Conservation (phyloP, 2,329 filamentous ascomycete genomes). For the Aspergillus tubingensis region DNA sequence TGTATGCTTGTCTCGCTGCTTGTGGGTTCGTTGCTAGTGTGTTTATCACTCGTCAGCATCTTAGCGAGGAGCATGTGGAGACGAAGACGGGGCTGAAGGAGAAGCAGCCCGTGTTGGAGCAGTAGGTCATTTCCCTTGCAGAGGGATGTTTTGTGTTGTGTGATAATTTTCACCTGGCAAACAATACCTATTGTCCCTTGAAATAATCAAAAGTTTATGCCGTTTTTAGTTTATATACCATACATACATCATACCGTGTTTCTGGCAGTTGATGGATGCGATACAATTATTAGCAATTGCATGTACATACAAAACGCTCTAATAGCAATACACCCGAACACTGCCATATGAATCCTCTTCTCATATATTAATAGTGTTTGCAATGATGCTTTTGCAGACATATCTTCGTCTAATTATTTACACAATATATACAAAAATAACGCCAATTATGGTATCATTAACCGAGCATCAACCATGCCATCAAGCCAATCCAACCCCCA, state of each 20-base stretch:
- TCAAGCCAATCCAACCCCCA: conserved; percentile 29
- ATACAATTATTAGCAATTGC: no score
- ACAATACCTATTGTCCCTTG: no score
- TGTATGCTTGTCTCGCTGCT: conserved; percentile 38
- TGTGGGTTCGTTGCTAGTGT: conserved; percentile 34
- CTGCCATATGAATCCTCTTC: no score
- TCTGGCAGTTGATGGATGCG: no score
- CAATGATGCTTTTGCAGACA: no score
- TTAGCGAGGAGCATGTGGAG: conserved; percentile 25
- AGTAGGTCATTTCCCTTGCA: background rate
- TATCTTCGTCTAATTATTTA: background rate
- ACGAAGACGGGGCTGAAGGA: conserved; percentile 24
- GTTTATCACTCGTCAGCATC: conserved; percentile 28
- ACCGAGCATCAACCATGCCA: conserved; percentile 36
- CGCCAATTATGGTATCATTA: background rate
- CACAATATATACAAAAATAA: background rate
- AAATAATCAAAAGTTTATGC: no score
- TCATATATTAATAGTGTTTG: no score
- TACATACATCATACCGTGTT: no score
- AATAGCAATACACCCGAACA: no score
- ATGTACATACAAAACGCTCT: background rate
- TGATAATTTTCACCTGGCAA: no score
- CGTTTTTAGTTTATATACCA: no score
- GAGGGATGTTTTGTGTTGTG: no score
- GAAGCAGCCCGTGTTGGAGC: background rate